phyloP scores from a whole-genome alignment of 139 green algal genomes.

The Astrephomene gubernaculifera region DNA sequence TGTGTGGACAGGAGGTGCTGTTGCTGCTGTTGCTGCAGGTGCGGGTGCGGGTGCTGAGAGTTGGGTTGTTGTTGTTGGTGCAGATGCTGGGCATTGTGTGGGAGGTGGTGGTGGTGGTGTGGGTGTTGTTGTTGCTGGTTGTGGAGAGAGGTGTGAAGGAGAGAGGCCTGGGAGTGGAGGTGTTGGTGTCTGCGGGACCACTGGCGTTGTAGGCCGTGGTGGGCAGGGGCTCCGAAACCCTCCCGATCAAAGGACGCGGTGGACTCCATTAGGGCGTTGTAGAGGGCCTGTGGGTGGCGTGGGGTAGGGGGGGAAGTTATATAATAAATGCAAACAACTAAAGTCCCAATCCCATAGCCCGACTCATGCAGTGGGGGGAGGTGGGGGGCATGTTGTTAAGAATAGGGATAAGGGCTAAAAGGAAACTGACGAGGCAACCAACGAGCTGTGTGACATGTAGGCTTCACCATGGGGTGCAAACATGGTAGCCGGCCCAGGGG shows the following conservation, averaged over 20 bases:
- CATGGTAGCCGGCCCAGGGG: not conserved
- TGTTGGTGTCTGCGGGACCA: too few species aligned
- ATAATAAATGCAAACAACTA: not conserved
- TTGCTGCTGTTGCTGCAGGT: too few species aligned
- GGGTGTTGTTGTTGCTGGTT: too few species aligned
- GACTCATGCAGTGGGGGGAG: not conserved
- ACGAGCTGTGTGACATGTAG: too few species aligned
- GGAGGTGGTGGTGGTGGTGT: too few species aligned
- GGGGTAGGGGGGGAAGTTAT: not conserved
- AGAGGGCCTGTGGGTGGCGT: not conserved
- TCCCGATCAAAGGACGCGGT: not conserved
- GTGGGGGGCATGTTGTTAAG: not conserved
- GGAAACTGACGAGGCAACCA: not conserved
- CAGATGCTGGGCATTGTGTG: too few species aligned
- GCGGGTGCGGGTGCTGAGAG: too few species aligned
- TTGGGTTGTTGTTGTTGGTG: too few species aligned
- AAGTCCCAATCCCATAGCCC: not conserved
- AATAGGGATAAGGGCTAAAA: not conserved
- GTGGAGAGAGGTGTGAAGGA: too few species aligned
- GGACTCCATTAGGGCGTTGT: conserved; percentile 24
- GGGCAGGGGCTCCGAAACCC: not conserved
- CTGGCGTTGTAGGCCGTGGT: not conserved
- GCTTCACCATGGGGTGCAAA: not conserved
- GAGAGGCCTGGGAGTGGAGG: too few species aligned
- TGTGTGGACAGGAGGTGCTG: too few species aligned